A percentile compares a stretch with the other conserved stretches of the same genome.
Conservation (phyloP, 78 protist genomes). For the Salpingoeca rosetta region DNA sequence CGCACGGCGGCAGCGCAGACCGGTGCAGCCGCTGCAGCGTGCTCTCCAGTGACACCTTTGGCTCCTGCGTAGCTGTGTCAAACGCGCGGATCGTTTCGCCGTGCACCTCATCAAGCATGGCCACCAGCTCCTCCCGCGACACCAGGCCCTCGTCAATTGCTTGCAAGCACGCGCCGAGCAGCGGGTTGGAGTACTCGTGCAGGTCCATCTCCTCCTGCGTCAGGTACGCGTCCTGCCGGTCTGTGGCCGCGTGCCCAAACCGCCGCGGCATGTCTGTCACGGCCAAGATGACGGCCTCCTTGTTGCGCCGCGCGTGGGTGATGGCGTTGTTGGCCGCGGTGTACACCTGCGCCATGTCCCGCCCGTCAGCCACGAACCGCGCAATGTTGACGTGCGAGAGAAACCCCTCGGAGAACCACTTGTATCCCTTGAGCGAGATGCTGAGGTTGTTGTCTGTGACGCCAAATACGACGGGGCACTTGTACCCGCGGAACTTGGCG, state of each 20-base stretch:
- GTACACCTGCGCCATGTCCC: neutral
- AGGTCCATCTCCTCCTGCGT: conserved; percentile 18
- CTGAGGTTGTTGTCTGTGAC: conserved; percentile 41
- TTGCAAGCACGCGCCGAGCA: too few relatives aligned
- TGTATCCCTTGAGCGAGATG: conserved; percentile 33
- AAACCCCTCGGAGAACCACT: neutral
- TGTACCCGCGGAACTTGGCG: conserved; percentile 13
- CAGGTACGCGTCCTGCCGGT: conserved; percentile 34
- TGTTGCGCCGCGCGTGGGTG: neutral
- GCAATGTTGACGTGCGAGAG: neutral
- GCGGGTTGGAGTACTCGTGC: too few relatives aligned
- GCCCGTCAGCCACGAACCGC: conserved; percentile 18
- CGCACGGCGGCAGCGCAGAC: too few relatives aligned
- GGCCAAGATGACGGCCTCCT: conserved; percentile 13
- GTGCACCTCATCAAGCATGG: too few relatives aligned
- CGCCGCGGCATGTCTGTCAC: conserved; percentile 19
- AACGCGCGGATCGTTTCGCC: too few relatives aligned
- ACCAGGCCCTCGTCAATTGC: too few relatives aligned
- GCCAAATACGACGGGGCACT: conserved; percentile 37
- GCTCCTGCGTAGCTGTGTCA: too few relatives aligned
- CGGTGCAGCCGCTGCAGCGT: too few relatives aligned
- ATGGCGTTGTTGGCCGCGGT: neutral
- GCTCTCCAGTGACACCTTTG: too few relatives aligned
- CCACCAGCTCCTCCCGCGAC: too few relatives aligned
- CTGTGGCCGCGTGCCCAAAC: conserved; percentile 55